Conservation (phyloP, 2,329 filamentous ascomycete species). For the Xylaria sp. region DNA sequence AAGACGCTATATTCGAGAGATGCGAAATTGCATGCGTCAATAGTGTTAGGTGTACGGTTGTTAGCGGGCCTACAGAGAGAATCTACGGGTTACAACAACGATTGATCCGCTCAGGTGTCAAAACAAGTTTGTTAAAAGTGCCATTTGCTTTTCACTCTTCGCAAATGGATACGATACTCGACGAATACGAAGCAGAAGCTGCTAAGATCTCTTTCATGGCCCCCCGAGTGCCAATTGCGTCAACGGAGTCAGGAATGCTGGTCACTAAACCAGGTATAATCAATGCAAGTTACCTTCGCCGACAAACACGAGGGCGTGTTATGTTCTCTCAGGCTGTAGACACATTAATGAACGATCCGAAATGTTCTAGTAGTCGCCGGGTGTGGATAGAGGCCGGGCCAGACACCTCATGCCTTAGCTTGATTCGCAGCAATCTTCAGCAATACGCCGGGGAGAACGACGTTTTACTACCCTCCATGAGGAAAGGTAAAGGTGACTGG, state of each 20-base stretch:
- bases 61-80: conserved; percentile 6
- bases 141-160: conserved; percentile 23
- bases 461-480: conserved; percentile 7
- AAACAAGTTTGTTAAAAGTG: conserved; percentile 1
- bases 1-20: background rate
- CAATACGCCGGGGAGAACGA: background rate
- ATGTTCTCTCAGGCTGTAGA: conserved; percentile 4
- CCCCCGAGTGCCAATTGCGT: conserved; percentile 17
- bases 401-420: background rate
- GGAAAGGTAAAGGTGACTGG: conserved; percentile 11
- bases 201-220: conserved; percentile 1
- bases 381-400: conserved; percentile 24
- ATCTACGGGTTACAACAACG: conserved; percentile 2
- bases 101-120: background rate
- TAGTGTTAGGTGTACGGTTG: conserved; percentile 13
- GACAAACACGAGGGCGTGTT: conserved; percentile 14
- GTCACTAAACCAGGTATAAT: background rate
- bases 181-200: conserved; percentile 1
- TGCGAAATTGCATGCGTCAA: conserved; percentile 23
- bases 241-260: background rate
- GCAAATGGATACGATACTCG: conserved; percentile 21
- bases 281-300: conserved; percentile 6
- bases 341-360: background rate
- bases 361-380: background rate
- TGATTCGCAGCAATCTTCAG: background rate